A percentile compares a stretch with the other conserved stretches of the same genome.
phyloP scores from a whole-genome alignment of 768 basidiomycete genomes.

The Mycena chlorophos region DNA sequence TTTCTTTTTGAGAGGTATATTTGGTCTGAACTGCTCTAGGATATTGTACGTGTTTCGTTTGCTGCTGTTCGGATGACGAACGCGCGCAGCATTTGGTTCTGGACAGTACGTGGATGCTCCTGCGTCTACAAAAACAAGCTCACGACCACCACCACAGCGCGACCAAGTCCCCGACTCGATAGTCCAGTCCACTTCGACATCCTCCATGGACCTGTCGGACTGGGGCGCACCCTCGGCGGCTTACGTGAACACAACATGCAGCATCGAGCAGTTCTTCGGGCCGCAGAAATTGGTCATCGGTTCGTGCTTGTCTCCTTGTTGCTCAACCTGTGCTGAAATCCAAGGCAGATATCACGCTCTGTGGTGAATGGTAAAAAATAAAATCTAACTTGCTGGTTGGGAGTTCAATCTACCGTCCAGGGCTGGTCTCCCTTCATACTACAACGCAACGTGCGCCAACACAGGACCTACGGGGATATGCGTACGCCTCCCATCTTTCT shows the following conservation, averaged over 20 bases:
- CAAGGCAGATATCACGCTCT: slow-evolving; percentile 51
- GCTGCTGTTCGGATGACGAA: not conserved
- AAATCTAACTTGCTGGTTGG: not conserved
- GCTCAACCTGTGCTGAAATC: not conserved
- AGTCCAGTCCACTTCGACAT: slow-evolving; percentile 33
- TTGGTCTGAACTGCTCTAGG: slow-evolving; percentile 9
- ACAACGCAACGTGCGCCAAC: slow-evolving; percentile 35
- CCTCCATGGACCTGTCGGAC: slow-evolving; percentile 36
- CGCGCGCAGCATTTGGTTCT: slow-evolving; percentile 41
- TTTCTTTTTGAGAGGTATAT: not conserved
- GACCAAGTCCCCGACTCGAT: slow-evolving; percentile 44
- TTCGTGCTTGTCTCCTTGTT: not conserved
- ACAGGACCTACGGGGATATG: slow-evolving; percentile 37
- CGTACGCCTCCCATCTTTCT: slow-evolving; percentile 25
- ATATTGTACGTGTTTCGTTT: slow-evolving; percentile 16
- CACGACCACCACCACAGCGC: slow-evolving; percentile 32
- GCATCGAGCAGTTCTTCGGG: slow-evolving; percentile 45
- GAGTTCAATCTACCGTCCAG: slow-evolving; percentile 28
- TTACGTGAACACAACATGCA: slow-evolving; percentile 40
- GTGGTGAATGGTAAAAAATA: slow-evolving; percentile 42
- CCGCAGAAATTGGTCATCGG: slow-evolving; percentile 43
- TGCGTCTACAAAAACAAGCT: not conserved
- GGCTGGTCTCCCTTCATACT: slow-evolving; percentile 42
- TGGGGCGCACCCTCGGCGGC: slow-evolving; percentile 50
- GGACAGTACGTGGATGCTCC: slow-evolving; percentile 36